Evolutionary conservation across 306 rosid genomes (phyloP), one percentile per base, ranked within the genome.

Genomic region (Dicorynia guianensis): DNA sequence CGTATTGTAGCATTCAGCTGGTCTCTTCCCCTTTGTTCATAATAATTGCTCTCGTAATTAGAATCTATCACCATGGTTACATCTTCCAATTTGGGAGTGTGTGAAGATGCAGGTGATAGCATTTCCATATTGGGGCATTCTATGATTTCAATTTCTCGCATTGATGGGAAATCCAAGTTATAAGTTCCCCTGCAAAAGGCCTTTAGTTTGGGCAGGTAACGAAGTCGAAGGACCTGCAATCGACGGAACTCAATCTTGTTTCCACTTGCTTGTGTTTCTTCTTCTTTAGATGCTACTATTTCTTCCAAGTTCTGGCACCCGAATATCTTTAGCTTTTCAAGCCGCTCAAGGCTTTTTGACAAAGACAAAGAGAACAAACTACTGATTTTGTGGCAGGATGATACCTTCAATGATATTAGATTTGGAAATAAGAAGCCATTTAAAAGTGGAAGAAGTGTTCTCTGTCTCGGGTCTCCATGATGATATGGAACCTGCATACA

Each of bases 1-100:
- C 17, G 58, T 42, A 75, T 18, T 17, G 8, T 53, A 11, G 30
- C 38, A 65, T 64, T 65, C 6, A 75, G n/a, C n/a, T n/a, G 13
- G 49, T 75, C 66, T n/a, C n/a, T n/a, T n/a, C n/a, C n/a, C n/a
- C n/a, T n/a, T 14, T 63, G 47, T 3, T n/a, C 33, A 15, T 52
- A 40, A 8, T 11, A 25, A 8, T 11, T 3, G 33, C 14, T 14
- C 2, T 1, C 5, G 4, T n/a, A 7, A 30, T n/a, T n/a, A n/a
- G n/a, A n/a, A n/a, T n/a, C 6, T 1, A n/a, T 19, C 1, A 1
- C 0, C 3, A 76, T 4, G 4, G 11, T 8, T 38, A 76, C 67
- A 55, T 17, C 30, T 50, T 66, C 15, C 1, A 76, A 65, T 12
- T 15, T 66, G 17, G 58, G 58, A 15, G 74, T 67, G 0, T 17